These are phyloP conservation scores for Mortierella sp. DNA, from an alignment of 371 early-diverging fungal genomes.

Conservation along the genomic window DNA sequence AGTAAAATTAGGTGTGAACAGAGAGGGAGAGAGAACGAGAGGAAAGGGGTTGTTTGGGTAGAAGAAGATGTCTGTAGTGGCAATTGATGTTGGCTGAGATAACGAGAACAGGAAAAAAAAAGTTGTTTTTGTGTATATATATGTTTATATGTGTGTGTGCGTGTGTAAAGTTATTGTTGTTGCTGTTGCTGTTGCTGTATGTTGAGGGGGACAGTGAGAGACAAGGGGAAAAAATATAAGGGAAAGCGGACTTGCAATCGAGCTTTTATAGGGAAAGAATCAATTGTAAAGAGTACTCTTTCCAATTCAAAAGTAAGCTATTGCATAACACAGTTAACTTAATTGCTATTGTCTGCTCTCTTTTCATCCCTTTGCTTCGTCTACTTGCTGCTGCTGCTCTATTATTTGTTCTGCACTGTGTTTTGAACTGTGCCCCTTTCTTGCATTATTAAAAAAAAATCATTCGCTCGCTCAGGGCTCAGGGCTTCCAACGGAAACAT, in stretches of 20 bases:
- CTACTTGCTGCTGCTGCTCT: conserved; percentile 1
- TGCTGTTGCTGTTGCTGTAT: not conserved
- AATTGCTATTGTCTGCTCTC: not conserved
- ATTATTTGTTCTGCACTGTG: not conserved
- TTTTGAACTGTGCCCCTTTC: too few relatives aligned
- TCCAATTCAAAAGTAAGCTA: conserved; percentile 10
- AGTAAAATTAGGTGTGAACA: not conserved
- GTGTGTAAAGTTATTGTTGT: not conserved
- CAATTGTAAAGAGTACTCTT: not conserved
- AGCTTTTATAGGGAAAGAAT: not conserved
- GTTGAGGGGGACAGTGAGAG: not conserved
- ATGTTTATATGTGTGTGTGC: not conserved
- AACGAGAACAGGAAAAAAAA: not conserved
- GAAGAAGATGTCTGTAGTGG: not conserved
- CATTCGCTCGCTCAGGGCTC: not conserved
- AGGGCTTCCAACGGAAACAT: conserved; percentile 7
- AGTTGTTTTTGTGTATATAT: too few relatives aligned
- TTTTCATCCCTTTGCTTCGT: not conserved
- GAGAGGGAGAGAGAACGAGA: not conserved
- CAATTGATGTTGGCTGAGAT: conserved; percentile 11
- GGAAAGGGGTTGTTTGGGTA: not conserved
- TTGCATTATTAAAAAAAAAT: not conserved
- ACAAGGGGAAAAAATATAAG: not conserved
- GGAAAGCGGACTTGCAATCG: conserved; percentile 4
- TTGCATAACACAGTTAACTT: conserved; percentile 1